A percentile compares a stretch with the other conserved stretches of the same genome.
phyloP scores from a whole-genome alignment of 805 yeast genomes.

The Yamadazyma takamatsuzukensis region DNA sequence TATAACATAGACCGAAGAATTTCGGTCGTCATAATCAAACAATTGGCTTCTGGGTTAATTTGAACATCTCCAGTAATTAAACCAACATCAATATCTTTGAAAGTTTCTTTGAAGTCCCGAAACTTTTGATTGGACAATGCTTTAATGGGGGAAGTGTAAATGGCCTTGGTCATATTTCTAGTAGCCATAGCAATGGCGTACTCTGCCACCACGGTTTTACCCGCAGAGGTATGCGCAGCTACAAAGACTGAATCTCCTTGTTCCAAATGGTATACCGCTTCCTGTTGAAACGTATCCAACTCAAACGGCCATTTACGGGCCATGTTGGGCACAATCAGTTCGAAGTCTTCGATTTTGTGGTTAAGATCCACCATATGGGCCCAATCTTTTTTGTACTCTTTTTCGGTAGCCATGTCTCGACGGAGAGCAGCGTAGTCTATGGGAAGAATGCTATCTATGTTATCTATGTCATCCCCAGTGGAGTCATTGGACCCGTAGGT shows the following conservation, averaged over 20 bases:
- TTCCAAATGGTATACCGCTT: constrained; percentile 93
- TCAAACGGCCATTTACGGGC: constrained; percentile 95
- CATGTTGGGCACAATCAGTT: constrained; percentile 86
- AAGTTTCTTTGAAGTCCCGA: constrained; percentile 78
- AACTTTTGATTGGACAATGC: constrained; percentile 89
- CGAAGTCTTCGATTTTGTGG: constrained; percentile 78
- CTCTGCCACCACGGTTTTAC: constrained; percentile 97
- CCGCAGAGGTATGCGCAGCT: constrained; percentile 98
- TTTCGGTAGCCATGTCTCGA: constrained; percentile 20
- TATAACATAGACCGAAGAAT: constrained; percentile 92
- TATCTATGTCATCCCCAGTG: constrained; percentile 38
- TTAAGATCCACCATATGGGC: constrained; percentile 92
- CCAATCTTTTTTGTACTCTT: constrained; percentile 61
- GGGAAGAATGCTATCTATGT: constrained; percentile 43
- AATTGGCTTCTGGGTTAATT: constrained; percentile 92
- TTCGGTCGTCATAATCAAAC: constrained; percentile 97
- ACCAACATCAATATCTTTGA: constrained; percentile 84
- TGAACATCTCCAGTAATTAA: constrained; percentile 97
- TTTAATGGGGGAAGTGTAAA: constrained; percentile 93
- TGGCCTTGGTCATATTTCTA: constrained; percentile 93
- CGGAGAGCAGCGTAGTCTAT: constrained; percentile 27
- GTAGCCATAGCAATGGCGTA: constrained; percentile 97
- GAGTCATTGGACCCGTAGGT: neutral
- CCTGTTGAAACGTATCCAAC: constrained; percentile 92
- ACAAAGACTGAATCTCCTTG: constrained; percentile 98